Base-by-base conservation (phyloP, 106 monocot genomes). In the Apostasia shenzhenica region DNA sequence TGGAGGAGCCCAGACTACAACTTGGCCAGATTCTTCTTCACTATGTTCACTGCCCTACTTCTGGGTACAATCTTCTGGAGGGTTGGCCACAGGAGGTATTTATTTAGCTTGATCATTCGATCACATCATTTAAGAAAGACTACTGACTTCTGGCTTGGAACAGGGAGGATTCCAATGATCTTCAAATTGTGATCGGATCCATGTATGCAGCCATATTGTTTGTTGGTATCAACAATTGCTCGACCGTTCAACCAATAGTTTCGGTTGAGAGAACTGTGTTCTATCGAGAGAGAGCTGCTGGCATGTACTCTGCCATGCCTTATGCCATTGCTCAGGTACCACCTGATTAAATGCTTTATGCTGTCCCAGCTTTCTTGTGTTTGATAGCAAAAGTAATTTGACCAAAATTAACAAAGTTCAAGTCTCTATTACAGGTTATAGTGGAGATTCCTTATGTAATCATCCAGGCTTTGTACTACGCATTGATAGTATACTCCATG, bases 1-100 rank as follows among this genome's bases (percentile, higher is more conserved):
- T 92, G 92, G 92, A 82, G 88, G 68, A 92, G 79, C 68, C 92
- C 88, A 2, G 75, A 79, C n/a, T 92, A 92, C 74, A 92, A 85
- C 41, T 64, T 81, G 41, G 88, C 85, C 55, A 80, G 92, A 71
- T 83, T 81, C 57, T 72, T 70, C 82, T 85, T 83, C 70, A 85
- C 92, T 10, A 43, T 92, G 9, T 60, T 88, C 48, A 83, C 77
- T 66, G 88, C 78, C 45, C 12, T 92, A 9, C 76, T 92, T 4
- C 74, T 92, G 4, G 92, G 92, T 8, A 63, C 81, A 41, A 81
- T 92, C 38, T 92, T 88, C 68, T 92, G 92, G 92, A 80, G 66
- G 14, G 61, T 83, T 40, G 92, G 88, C 50, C 54, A 64, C 8
- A 82, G 70, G 61, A 88, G 55, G 91, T 92, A 78, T 14, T 39